These are phyloP conservation scores for Boletus semigastroideus DNA, from an alignment of 1,284 basidiomycete genomes.

Conservation along the genomic window DNA sequence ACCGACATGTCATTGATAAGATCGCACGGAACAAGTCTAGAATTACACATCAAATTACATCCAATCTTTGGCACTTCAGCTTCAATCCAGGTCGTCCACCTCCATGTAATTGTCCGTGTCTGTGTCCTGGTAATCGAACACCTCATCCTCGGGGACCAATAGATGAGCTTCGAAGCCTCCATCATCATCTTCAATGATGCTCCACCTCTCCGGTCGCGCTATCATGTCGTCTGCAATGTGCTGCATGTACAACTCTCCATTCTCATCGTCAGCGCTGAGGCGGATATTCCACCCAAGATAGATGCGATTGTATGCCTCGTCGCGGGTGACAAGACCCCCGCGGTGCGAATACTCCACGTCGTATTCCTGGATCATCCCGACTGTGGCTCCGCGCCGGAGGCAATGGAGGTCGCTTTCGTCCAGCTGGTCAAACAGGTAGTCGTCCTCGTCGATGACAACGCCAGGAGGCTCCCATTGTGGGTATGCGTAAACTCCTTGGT, in stretches of 20 bases:
- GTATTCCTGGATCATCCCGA: conserved; percentile 56
- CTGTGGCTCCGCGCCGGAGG: conserved; percentile 59
- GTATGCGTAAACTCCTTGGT: conserved; percentile 39
- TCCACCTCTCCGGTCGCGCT: conserved; percentile 52
- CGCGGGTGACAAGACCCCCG: conserved; percentile 48
- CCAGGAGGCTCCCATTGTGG: conserved; percentile 60
- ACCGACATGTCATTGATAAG: too few relatives aligned
- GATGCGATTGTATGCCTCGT: conserved; percentile 42
- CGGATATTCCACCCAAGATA: conserved; percentile 68
- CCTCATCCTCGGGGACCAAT: conserved; percentile 45
- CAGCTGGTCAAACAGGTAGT: conserved; percentile 39
- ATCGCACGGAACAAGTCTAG: too few relatives aligned
- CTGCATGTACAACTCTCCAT: conserved; percentile 53
- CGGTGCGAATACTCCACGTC: conserved; percentile 54
- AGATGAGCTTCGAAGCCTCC: conserved; percentile 46
- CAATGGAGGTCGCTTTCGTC: conserved; percentile 43
- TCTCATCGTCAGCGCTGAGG: conserved; percentile 46
- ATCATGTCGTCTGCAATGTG: conserved; percentile 49
- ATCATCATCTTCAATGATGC: conserved; percentile 34
- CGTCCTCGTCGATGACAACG: conserved; percentile 37
- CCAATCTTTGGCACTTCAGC: neutral
- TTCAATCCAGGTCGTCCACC: conserved; percentile 20
- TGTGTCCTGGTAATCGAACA: conserved; percentile 46
- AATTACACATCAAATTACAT: conserved; percentile 8
- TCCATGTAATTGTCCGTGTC: conserved; percentile 54